Conservation (phyloP, 495 filamentous ascomycete species). For the Tuber microsphaerosporum region DNA sequence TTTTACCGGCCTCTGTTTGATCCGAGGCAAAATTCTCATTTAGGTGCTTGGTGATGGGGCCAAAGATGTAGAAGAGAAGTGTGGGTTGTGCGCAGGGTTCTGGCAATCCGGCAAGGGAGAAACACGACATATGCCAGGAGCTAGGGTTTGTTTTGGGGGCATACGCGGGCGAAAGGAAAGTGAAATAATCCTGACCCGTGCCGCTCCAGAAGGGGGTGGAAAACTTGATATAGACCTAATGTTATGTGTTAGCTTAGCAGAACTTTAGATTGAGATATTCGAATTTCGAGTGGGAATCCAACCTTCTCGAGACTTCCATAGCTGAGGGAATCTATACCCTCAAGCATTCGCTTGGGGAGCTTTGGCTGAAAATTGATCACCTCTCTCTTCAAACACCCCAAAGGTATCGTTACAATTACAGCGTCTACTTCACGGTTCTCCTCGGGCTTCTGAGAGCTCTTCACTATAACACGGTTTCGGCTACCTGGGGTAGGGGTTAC, state of each 20-base stretch:
- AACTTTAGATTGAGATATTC: not conserved
- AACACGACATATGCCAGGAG: slow-evolving; percentile 68
- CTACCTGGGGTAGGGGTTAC: slow-evolving; percentile 40
- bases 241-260: slow-evolving; percentile 10
- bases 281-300: slow-evolving; percentile 13
- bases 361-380: slow-evolving; percentile 60
- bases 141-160: slow-evolving; percentile 55
- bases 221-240: slow-evolving; percentile 75
- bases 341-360: slow-evolving; percentile 57
- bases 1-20: slow-evolving; percentile 44
- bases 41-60: slow-evolving; percentile 42
- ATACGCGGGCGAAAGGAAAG: slow-evolving; percentile 62
- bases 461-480: slow-evolving; percentile 27
- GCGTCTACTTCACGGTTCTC: slow-evolving; percentile 63
- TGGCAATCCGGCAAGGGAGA: slow-evolving; percentile 68
- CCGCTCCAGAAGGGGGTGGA: slow-evolving; percentile 50
- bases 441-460: slow-evolving; percentile 21
- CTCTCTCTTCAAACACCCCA: slow-evolving; percentile 84
- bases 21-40: slow-evolving; percentile 48
- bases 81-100: slow-evolving; percentile 63
- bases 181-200: slow-evolving; percentile 53
- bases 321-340: slow-evolving; percentile 69
- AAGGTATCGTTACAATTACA: slow-evolving; percentile 72
- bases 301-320: slow-evolving; percentile 88
- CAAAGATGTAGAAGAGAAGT: slow-evolving; percentile 86